phyloP scores from a whole-genome alignment of 2,329 filamentous ascomycete species.

The Grosmannia clavigera region DNA sequence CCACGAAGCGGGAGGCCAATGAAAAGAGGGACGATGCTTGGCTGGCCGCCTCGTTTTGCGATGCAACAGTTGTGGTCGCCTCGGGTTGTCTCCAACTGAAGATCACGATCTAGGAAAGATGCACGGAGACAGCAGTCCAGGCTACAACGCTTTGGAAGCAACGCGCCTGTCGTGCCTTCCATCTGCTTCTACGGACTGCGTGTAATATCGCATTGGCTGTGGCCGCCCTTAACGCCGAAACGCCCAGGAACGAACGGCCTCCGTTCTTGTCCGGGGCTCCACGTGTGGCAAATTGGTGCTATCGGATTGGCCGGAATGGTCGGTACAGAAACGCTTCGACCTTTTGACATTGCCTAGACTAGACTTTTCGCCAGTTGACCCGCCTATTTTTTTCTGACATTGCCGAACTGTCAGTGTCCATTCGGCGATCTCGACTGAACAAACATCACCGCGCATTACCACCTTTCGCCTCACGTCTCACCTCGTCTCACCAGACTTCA shows the following conservation, averaged over 20 bases:
- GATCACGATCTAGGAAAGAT: no score
- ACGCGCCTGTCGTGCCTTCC: background rate
- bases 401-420: background rate
- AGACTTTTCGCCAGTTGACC: background rate
- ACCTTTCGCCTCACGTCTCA: no score
- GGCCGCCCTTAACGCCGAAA: background rate
- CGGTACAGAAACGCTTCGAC: constrained; percentile 4
- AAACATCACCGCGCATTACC: no score
- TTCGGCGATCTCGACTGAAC: background rate
- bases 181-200: background rate
- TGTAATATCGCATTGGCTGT: background rate
- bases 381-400: background rate
- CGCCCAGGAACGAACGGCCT: background rate
- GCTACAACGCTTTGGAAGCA: background rate
- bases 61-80: no score
- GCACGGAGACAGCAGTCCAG: no score
- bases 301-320: constrained; percentile 8
- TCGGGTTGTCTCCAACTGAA: no score
- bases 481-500: background rate
- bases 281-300: constrained; percentile 11
- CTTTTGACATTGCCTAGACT: background rate
- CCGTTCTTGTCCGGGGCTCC: background rate
- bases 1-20: no score
- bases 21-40: no score
- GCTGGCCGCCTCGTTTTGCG: no score